Percentiles rank a stretch among this genome's conserved stretches.
Conservation (phyloP, 371 early-diverging fungal species). For the Apophysomyces variabilis region DNA sequence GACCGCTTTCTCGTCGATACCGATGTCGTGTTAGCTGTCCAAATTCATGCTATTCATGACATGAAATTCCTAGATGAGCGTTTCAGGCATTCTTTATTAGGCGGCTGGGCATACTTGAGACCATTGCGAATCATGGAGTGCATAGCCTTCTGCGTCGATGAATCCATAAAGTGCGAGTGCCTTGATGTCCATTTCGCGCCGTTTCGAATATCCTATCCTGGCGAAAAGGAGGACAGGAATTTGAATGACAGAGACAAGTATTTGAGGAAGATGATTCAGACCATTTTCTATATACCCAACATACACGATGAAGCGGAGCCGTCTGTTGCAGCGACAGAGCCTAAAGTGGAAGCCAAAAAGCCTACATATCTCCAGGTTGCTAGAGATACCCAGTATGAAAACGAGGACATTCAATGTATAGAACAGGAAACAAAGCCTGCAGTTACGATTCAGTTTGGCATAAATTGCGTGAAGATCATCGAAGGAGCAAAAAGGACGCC, state of each 20-base stretch:
- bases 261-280: conserved; percentile 35
- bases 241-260: conserved; percentile 24
- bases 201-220: conserved; percentile 22
- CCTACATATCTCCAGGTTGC: too few species aligned
- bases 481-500: neutral
- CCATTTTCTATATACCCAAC: conserved; percentile 29
- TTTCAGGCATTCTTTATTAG: neutral
- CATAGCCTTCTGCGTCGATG: conserved; percentile 38
- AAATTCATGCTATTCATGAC: conserved; percentile 41
- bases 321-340: neutral
- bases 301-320: neutral
- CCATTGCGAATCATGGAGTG: conserved; percentile 41
- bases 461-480: too few species aligned
- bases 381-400: too few species aligned
- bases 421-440: too few species aligned
- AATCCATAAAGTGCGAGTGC: conserved; percentile 41
- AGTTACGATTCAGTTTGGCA: too few species aligned
- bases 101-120: conserved; percentile 42
- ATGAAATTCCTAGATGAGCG: conserved; percentile 27
- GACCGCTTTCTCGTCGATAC: conserved; percentile 38
- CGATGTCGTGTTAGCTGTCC: conserved; percentile 47
- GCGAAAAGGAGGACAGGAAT: conserved; percentile 14
- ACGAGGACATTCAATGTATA: too few species aligned
- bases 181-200: conserved; percentile 44
- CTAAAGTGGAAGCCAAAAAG: neutral